Base-by-base conservation (phyloP, 371 early-diverging fungal species). In the Mycotypha africana region DNA sequence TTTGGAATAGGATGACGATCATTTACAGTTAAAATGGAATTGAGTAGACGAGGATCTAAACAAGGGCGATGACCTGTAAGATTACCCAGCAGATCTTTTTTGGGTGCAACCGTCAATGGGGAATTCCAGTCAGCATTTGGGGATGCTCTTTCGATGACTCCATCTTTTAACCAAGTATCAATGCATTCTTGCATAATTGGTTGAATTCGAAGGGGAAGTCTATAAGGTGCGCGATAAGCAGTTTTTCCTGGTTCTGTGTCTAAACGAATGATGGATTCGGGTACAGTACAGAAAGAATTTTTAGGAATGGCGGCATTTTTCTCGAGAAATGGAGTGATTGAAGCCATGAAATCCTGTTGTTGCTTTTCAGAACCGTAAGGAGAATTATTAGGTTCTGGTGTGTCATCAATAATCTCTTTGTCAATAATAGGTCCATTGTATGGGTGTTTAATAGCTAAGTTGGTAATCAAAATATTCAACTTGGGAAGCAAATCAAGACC, bases 401-500 rank as follows among this genome's bases (percentile, higher is more conserved):
- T 9, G 28, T 42, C 11, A 30, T 49, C 42, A 42, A 25, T 21
- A n/a, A 49, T 36, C 0, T 36, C 30, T 16, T 49, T 37, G 30
- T 42, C 46, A 17, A 37, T 17, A 17, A 24, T 38, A 14, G 47
- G 4, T 16, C 28, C 38, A 5, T 31, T 16, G 22, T 42, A 37
- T 21, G 30, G n/a, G n/a, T n/a, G 38, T n/a, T 32, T 50, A 21
- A 30, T n/a, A 15, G 50, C 43, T 10, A 43, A 42, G 38, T 50
- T 43, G 4, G 38, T 22, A n/a, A 50, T 30, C 12, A 15, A 24
- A n/a, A 43, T 43, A 14, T 22, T 23, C 9, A 50, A n/a, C 23
- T 43, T 50, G 20, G 38, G 50, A 8, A 50, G 6, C 4, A 50
- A 34, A 43, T 50, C 50, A 14, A 28, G 9, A n/a, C 50, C 50